Evolutionary conservation across 306 rosid species (phyloP).

Genomic region (Vicia faba): DNA sequence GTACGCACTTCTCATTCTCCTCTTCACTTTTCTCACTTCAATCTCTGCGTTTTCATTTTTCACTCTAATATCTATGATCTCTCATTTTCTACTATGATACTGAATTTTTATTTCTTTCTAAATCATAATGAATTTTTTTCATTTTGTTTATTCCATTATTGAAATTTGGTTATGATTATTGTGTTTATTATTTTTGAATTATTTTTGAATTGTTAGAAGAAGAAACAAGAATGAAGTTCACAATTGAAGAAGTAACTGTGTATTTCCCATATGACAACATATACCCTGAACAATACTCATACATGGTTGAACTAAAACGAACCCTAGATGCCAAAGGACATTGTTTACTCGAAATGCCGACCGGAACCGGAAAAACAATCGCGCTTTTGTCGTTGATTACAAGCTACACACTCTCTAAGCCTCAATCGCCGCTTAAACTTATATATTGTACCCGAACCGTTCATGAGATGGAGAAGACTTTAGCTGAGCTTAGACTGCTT

Average conservation of each 20-base stretch:
- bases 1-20: background rate
- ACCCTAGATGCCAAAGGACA: conserved; percentile 90
- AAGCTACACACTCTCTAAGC: conserved; percentile 78
- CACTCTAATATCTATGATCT: background rate
- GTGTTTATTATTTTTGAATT: background rate
- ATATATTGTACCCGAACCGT: conserved; percentile 95
- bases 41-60: background rate
- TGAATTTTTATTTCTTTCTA: background rate
- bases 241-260: conserved; percentile 74
- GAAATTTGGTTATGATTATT: background rate
- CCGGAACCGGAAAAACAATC: conserved; percentile 91
- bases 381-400: conserved; percentile 84
- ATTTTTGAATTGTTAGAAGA: no score
- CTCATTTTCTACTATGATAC: background rate
- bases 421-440: conserved; percentile 72
- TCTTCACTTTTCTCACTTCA: background rate
- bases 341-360: conserved; percentile 90
- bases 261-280: conserved; percentile 91
- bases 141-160: background rate
- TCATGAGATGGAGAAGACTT: conserved; percentile 98
- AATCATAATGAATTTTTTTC: background rate
- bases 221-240: conserved; percentile 63
- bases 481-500: conserved; percentile 76
- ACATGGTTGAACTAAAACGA: conserved; percentile 88
- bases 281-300: conserved; percentile 86